Evolutionary conservation across 305 asterid genomes (phyloP), one percentile per base, ranked within the genome.

Genomic region (Fraxinus latifolia): DNA sequence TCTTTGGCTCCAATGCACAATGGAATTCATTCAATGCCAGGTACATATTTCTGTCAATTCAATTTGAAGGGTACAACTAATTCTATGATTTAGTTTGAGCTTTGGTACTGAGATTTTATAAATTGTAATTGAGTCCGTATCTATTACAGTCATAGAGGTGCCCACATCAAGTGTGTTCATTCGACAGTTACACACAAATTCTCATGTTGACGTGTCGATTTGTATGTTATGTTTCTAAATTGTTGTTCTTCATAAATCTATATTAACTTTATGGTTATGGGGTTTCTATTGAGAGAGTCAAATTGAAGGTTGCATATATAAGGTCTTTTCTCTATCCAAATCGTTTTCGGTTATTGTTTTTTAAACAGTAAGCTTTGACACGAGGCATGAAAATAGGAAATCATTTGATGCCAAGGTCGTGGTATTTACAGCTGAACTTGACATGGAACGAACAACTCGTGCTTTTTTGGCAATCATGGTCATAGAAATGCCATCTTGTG

Each of bases 21-120:
- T 80, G 93, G 91, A 79, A 86, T 91, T 71, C 89, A 87, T 84
- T 86, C 91, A 80, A 85, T 90, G 90, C 88, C 90, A 87, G 95
- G 95, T 89, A 85, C 84, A 36, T 55, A 44, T 79, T 31, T 31
- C 19, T 29, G 39, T 68, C 75, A 68, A 31, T 85, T 68, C 79
- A 71, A 71, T 27, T 74, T 65, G 55, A 75, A 17, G 36, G 73
- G 9, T 60, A 62, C 47, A 36, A 62, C 9, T n/a, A 62, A 21
- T 77, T 74, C 31, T 37, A 2, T 74, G 65, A 42, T 78, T 58
- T 72, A 58, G 71, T 34, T 78, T 70, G 70, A 19, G 14, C 25
- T 60, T 60, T 60, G 70, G 31, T 23, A 9, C 33, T 62, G 71
- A 62, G 32, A 62, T 62, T 62, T 62, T 62, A 29, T 31, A 27